phyloP scores from a whole-genome alignment of 495 filamentous ascomycete genomes.

The Neurospora sp. region DNA sequence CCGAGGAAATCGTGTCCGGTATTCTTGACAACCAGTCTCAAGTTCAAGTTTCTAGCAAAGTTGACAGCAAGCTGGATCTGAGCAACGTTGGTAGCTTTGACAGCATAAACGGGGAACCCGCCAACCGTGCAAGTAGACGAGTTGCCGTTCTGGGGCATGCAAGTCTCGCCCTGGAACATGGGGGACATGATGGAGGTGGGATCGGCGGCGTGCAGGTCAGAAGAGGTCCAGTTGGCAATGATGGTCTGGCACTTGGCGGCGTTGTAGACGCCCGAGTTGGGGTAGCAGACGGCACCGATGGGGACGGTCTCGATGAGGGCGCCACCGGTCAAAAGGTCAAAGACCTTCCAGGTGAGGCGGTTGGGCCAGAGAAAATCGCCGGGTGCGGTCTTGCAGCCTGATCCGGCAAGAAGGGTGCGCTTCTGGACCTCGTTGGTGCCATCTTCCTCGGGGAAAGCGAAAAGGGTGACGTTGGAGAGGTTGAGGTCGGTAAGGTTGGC shows the following conservation, averaged over 20 bases:
- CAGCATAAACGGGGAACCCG: slow-evolving; percentile 47
- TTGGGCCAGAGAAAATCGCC: slow-evolving; percentile 38
- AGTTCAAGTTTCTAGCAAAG: slow-evolving; percentile 47
- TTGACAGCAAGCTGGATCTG: slow-evolving; percentile 53
- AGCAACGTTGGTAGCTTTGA: slow-evolving; percentile 41
- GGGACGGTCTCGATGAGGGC: slow-evolving; percentile 16
- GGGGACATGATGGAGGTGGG: slow-evolving; percentile 42
- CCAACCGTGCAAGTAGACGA: slow-evolving; percentile 41
- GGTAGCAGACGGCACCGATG: slow-evolving; percentile 35
- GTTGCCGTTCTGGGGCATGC: slow-evolving; percentile 31
- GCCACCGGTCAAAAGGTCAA: slow-evolving; percentile 29
- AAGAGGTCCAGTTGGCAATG: slow-evolving; percentile 22
- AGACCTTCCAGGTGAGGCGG: slow-evolving; percentile 28
- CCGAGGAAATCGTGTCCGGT: slow-evolving; percentile 58
- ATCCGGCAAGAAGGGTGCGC: slow-evolving; percentile 1
- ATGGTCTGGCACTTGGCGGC: slow-evolving; percentile 27
- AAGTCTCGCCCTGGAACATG: slow-evolving; percentile 35
- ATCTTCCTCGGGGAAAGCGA: slow-evolving; percentile 2
- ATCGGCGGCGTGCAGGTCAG: slow-evolving; percentile 29
- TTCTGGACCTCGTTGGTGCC: not conserved
- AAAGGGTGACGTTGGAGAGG: slow-evolving; percentile 7
- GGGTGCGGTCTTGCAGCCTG: slow-evolving; percentile 39
- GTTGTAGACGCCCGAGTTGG: slow-evolving; percentile 34
- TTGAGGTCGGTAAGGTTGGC: slow-evolving; percentile 10
- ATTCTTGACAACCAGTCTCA: slow-evolving; percentile 54